phyloP scores from a whole-genome alignment of 345 rosid species.

The Xanthoceras sorbifolium region DNA sequence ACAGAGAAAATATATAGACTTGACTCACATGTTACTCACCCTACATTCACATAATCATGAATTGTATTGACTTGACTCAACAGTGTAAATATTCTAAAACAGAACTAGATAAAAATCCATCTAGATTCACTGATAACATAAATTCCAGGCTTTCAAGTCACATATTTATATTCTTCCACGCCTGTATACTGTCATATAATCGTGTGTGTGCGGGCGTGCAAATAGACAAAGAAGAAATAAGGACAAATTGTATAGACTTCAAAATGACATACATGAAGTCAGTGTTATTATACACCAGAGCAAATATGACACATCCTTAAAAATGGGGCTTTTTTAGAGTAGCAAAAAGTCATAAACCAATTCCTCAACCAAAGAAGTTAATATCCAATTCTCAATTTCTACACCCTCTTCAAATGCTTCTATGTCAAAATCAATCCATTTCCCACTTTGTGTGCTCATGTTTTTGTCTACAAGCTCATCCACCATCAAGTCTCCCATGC shows the following conservation, averaged over 20 bases:
- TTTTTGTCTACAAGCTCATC: constrained; percentile 84
- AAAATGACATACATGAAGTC: background rate
- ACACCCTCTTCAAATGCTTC: constrained; percentile 71
- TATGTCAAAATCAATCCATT: constrained; percentile 64
- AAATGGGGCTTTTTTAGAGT: background rate
- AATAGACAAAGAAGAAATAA: background rate
- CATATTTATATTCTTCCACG: too few relatives aligned
- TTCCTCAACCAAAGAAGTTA: constrained; percentile 68
- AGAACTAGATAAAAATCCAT: too few relatives aligned
- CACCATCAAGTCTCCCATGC: constrained; percentile 66
- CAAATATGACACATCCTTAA: background rate
- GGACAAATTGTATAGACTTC: background rate
- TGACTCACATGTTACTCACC: too few relatives aligned
- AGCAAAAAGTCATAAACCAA: constrained; percentile 53
- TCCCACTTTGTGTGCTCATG: constrained; percentile 65
- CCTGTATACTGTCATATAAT: too few relatives aligned
- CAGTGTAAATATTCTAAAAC: too few relatives aligned
- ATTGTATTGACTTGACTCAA: too few relatives aligned
- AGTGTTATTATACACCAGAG: background rate
- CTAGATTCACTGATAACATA: too few relatives aligned
- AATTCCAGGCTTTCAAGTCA: too few relatives aligned
- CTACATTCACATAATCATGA: too few relatives aligned
- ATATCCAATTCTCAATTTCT: constrained; percentile 61
- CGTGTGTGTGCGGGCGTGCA: too few relatives aligned
- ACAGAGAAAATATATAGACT: too few relatives aligned